Percentiles rank a stretch among this genome's conserved stretches.
Evolutionary conservation across 1,284 basidiomycete species (phyloP).

Genomic region (Grifola frondosa): DNA sequence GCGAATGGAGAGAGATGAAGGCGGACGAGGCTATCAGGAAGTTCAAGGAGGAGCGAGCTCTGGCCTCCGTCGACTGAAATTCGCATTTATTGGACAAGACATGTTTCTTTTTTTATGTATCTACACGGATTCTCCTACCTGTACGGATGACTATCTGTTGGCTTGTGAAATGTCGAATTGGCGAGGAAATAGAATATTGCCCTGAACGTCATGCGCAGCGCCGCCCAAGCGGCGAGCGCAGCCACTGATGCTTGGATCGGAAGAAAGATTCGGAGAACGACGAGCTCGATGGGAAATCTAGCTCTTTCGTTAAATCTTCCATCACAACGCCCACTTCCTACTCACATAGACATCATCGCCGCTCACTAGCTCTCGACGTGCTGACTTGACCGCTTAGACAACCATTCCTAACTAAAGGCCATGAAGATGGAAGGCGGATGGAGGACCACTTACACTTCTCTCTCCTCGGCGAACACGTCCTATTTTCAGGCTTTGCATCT

Average conservation of each 20-base stretch:
- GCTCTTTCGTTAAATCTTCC: neutral
- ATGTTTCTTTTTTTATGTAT: too few relatives aligned
- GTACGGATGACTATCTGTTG: too few relatives aligned
- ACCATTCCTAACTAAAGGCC: neutral
- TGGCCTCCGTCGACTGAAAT: too few relatives aligned
- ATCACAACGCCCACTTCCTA: constrained; percentile 1
- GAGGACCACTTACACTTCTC: constrained; percentile 51
- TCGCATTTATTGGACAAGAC: too few relatives aligned
- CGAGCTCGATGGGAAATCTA: too few relatives aligned
- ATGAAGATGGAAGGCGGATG: constrained; percentile 41
- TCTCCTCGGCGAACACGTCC: constrained; percentile 55
- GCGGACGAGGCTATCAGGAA: constrained; percentile 41
- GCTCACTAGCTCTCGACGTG: neutral
- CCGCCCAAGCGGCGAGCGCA: neutral
- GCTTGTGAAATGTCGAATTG: too few relatives aligned
- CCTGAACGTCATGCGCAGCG: too few relatives aligned
- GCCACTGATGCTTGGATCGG: neutral
- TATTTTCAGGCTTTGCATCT: constrained; percentile 53
- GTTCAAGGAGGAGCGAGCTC: too few relatives aligned
- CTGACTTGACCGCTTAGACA: constrained; percentile 3
- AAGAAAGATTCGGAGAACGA: too few relatives aligned
- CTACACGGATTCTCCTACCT: too few relatives aligned
- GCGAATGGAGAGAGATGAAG: constrained; percentile 81
- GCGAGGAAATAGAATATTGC: too few relatives aligned
- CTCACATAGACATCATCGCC: neutral